Conservation (phyloP, 2,329 filamentous ascomycete species). For the Fusarium sp. region DNA sequence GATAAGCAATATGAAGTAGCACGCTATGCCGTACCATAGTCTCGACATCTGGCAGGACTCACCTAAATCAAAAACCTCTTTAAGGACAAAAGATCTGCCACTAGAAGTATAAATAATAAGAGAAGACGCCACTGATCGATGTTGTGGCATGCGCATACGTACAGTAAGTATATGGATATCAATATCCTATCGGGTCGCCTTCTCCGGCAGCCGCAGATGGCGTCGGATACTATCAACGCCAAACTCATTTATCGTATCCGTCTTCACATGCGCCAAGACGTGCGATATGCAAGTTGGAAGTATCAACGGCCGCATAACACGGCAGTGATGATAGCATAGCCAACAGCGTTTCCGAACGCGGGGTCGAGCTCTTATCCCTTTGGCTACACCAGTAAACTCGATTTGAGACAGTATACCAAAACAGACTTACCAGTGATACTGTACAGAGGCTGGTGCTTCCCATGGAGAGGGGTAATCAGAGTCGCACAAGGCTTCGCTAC, state of each 20-base stretch:
- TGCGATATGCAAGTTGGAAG: slow-evolving; percentile 1
- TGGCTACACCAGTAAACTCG: background rate
- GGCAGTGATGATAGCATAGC: background rate
- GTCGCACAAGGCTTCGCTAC: slow-evolving; percentile 11
- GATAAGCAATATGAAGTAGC: slow-evolving; percentile 12
- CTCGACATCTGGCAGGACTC: slow-evolving; percentile 1
- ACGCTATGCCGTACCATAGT: background rate
- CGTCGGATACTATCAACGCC: background rate
- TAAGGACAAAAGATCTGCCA: background rate
- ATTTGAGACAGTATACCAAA: slow-evolving; percentile 20
- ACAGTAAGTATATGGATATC: background rate
- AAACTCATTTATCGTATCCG: background rate
- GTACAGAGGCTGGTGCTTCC: slow-evolving; percentile 2
- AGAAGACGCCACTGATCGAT: background rate
- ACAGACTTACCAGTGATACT: slow-evolving; percentile 7
- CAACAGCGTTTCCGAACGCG: background rate
- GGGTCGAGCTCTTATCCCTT: slow-evolving; percentile 5
- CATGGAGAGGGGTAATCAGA: slow-evolving; percentile 20
- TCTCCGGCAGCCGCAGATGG: slow-evolving; percentile 7
- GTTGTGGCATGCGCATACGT: slow-evolving; percentile 7
- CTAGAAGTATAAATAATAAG: background rate
- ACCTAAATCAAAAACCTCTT: background rate
- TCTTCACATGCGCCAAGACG: background rate
- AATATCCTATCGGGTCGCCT: slow-evolving; percentile 5
- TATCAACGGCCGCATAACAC: slow-evolving; percentile 25